Percentiles rank a stretch among this genome's conserved stretches.
Conservation (phyloP, 768 basidiomycete species). For the Calvatia gigantea region DNA sequence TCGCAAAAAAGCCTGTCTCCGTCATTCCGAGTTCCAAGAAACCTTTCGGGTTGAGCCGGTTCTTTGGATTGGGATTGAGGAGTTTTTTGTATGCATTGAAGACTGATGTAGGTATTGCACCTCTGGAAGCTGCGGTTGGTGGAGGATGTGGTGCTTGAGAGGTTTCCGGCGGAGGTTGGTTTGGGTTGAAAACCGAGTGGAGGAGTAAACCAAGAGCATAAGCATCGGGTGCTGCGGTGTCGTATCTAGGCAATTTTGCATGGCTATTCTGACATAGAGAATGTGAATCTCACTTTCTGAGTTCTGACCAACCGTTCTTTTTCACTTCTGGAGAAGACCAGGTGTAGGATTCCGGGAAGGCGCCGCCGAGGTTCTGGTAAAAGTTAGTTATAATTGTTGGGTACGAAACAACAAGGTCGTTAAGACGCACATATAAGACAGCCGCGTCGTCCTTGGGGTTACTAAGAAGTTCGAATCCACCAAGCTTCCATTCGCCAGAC, state of each 20-base stretch:
- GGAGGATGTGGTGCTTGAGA: constrained; percentile 73
- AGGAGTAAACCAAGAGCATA: constrained; percentile 88
- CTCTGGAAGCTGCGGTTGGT: constrained; percentile 72
- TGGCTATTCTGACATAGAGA: background rate
- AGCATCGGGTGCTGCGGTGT: constrained; percentile 70
- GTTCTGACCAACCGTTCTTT: constrained; percentile 76
- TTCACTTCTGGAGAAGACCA: constrained; percentile 84
- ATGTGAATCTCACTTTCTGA: constrained; percentile 66
- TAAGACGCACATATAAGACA: constrained; percentile 70
- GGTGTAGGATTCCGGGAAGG: constrained; percentile 53
- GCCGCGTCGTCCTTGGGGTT: constrained; percentile 76
- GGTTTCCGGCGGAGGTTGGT: constrained; percentile 65
- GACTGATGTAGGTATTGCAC: constrained; percentile 67
- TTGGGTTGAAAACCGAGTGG: constrained; percentile 85
- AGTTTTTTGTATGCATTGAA: constrained; percentile 86
- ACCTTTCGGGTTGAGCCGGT: constrained; percentile 67
- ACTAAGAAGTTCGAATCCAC: constrained; percentile 90
- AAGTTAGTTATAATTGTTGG: too few relatives aligned
- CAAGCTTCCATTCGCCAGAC: constrained; percentile 95
- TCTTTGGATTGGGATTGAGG: constrained; percentile 83
- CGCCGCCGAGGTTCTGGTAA: constrained; percentile 60
- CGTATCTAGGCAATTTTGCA: constrained; percentile 28
- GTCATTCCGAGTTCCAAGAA: constrained; percentile 83
- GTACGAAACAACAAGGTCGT: background rate
- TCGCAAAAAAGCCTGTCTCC: constrained; percentile 78